phyloP scores from a whole-genome alignment of 164 flowering plant genomes.

The Litsea cubeba region DNA sequence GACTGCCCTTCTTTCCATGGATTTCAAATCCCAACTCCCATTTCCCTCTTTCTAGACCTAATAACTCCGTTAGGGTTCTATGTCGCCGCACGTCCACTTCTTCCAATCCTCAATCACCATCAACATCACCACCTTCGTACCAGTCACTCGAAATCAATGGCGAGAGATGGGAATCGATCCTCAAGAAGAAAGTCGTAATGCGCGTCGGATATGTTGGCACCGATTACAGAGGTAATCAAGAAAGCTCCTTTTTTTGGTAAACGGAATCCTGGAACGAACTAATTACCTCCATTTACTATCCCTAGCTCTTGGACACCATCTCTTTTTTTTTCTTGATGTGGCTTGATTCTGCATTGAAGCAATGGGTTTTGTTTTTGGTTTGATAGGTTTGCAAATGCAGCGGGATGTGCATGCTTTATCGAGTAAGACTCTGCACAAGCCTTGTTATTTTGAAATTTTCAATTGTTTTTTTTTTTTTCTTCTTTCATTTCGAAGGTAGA shows the following conservation, averaged over 20 bases:
- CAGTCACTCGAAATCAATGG: not conserved
- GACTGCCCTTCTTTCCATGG: slow-evolving; percentile 24
- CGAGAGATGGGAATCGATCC: slow-evolving; percentile 46
- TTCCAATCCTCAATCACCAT: slow-evolving; percentile 10
- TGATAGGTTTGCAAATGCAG: slow-evolving; percentile 73
- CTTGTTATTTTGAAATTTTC: not conserved
- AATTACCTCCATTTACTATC: not conserved
- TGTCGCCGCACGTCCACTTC: slow-evolving; percentile 1
- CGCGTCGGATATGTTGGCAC: slow-evolving; percentile 85
- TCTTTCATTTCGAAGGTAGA: not conserved
- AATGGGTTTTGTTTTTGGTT: slow-evolving; percentile 1
- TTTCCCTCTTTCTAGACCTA: slow-evolving; percentile 11
- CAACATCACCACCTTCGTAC: slow-evolving; percentile 8
- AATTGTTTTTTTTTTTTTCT: not conserved
- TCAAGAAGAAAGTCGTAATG: slow-evolving; percentile 75
- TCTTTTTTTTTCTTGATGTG: not conserved
- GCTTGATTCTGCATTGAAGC: not conserved
- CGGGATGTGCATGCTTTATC: slow-evolving; percentile 41
- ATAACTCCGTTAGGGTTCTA: not conserved
- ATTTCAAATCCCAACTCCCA: slow-evolving; percentile 7
- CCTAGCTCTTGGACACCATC: not conserved
- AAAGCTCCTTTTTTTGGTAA: not conserved
- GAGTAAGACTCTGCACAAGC: slow-evolving; percentile 34
- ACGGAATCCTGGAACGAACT: not conserved
- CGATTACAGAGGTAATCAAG: slow-evolving; percentile 56